Evolutionary conservation across 164 flowering plant species (phyloP).

Genomic region (Vitis amurensis): DNA sequence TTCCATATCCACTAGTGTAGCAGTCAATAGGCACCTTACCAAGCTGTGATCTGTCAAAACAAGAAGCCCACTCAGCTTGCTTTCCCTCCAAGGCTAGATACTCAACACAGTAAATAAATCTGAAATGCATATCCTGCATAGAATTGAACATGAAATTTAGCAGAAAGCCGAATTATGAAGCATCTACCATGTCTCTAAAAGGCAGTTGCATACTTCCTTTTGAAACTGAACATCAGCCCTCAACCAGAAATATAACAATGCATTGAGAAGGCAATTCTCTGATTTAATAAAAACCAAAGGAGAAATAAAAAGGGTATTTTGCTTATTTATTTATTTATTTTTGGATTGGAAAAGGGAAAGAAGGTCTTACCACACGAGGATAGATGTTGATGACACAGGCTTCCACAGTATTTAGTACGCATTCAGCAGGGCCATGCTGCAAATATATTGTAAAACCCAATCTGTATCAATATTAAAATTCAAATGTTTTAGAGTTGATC

Average conservation of each 20-base stretch:
- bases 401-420: conserved; percentile 33
- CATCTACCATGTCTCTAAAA: too few relatives aligned
- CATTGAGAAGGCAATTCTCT: too few relatives aligned
- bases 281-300: too few relatives aligned
- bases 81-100: conserved; percentile 15
- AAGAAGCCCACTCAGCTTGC: conserved; percentile 20
- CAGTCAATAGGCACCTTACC: conserved; percentile 21
- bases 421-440: conserved; percentile 51
- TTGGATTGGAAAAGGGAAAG: background rate
- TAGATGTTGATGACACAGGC: conserved; percentile 42
- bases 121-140: conserved; percentile 25
- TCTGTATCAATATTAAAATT: background rate
- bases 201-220: too few relatives aligned
- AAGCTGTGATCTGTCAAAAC: conserved; percentile 21
- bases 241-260: too few relatives aligned
- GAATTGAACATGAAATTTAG: too few relatives aligned
- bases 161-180: too few relatives aligned
- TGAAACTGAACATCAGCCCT: too few relatives aligned
- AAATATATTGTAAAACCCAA: background rate
- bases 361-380: conserved; percentile 28
- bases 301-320: too few relatives aligned
- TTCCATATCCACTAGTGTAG: conserved; percentile 31
- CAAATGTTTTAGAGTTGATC: too few relatives aligned
- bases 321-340: too few relatives aligned
- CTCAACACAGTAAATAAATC: conserved; percentile 28